These are phyloP conservation scores for Rhodotorula toruloides DNA, from an alignment of 768 basidiomycete species.

Conservation along the genomic window DNA sequence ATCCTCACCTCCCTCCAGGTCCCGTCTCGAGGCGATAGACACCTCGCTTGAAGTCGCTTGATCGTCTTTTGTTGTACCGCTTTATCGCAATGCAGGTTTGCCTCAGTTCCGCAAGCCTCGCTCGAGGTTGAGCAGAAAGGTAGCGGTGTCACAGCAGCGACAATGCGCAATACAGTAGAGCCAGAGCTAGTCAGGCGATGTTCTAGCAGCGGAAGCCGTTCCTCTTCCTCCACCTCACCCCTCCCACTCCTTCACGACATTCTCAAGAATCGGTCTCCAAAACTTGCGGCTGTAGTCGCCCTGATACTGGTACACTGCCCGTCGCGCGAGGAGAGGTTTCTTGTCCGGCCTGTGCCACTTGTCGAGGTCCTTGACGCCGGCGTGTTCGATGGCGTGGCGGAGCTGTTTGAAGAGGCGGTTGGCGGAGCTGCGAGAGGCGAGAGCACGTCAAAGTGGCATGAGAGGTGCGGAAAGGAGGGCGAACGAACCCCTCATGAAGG, in stretches of 20 bases:
- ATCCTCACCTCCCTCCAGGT: too few species aligned
- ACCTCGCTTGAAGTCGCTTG: too few species aligned
- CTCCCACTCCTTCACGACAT: conserved; percentile 15
- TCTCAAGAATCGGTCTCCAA: conserved; percentile 22
- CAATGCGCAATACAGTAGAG: too few species aligned
- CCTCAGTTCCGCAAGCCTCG: too few species aligned
- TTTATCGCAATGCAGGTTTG: too few species aligned
- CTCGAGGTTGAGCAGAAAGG: too few species aligned
- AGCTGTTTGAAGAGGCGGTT: conserved; percentile 28
- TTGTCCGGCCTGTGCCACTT: conserved; percentile 33
- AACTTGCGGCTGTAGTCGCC: conserved; percentile 3
- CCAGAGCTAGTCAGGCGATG: too few species aligned
- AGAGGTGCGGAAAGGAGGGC: background rate
- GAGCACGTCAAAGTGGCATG: background rate
- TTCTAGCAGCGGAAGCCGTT: too few species aligned
- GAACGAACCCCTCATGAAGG: conserved; percentile 4
- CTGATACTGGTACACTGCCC: conserved; percentile 21
- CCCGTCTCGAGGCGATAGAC: too few species aligned
- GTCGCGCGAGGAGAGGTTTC: conserved; percentile 19
- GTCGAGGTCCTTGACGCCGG: conserved; percentile 9
- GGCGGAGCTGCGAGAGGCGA: background rate
- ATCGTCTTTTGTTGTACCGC: too few species aligned
- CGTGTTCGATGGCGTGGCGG: conserved; percentile 12
- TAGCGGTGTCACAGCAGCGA: too few species aligned
- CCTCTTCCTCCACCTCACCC: conserved; percentile 4